These are phyloP conservation scores for Iris pallida DNA, from an alignment of 116 monocot species.

Conservation along the genomic window DNA sequence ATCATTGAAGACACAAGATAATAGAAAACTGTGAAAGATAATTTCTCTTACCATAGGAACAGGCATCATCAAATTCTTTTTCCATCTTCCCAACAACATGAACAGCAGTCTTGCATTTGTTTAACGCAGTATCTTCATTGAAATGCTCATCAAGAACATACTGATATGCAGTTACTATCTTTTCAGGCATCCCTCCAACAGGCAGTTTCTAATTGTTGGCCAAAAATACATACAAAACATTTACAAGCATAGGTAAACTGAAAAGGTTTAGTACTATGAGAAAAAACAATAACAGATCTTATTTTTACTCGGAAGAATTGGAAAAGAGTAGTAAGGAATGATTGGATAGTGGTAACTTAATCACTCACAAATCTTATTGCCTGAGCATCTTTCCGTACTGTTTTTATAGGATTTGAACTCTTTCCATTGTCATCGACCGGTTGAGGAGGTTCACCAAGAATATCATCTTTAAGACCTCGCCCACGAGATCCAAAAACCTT, in stretches of 20 bases:
- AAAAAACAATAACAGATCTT: neutral
- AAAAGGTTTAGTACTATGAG: neutral
- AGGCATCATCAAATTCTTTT: slow-evolving; percentile 57
- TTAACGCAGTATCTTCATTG: slow-evolving; percentile 70
- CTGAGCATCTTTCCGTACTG: slow-evolving; percentile 72
- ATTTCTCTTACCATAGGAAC: slow-evolving; percentile 43
- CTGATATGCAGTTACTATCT: slow-evolving; percentile 86
- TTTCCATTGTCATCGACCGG: slow-evolving; percentile 48
- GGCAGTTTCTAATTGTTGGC: slow-evolving; percentile 70
- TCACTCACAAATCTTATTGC: slow-evolving; percentile 76
- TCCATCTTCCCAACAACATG: slow-evolving; percentile 53
- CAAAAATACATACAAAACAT: slow-evolving; percentile 4
- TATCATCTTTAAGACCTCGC: slow-evolving; percentile 75
- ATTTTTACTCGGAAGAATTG: too few species aligned
- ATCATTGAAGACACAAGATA: too few species aligned
- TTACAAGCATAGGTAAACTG: neutral
- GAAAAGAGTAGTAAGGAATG: neutral
- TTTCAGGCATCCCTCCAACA: slow-evolving; percentile 93
- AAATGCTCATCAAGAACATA: slow-evolving; percentile 68
- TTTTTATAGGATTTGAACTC: slow-evolving; percentile 55
- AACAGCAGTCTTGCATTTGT: slow-evolving; percentile 63
- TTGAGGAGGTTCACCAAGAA: slow-evolving; percentile 53
- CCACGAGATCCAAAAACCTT: slow-evolving; percentile 99
- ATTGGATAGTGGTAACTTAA: neutral
- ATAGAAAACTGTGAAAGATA: neutral